Evolutionary conservation across 2,329 filamentous ascomycete genomes (phyloP), one percentile per base, ranked within the genome.

Genomic region (Fusarium penzigii): DNA sequence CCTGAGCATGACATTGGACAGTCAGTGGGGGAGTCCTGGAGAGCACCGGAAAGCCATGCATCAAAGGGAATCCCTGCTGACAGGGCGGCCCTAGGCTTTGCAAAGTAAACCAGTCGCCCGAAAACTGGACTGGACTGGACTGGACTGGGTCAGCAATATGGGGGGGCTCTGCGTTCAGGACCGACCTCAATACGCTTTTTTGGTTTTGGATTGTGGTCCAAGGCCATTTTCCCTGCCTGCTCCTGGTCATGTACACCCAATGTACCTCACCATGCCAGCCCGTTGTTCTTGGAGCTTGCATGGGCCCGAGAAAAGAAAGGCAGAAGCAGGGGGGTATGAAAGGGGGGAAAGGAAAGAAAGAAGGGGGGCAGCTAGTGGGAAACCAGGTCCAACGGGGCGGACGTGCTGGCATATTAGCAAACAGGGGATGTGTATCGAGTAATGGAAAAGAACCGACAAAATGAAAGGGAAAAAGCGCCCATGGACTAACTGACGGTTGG

Each of bases 401-500:
- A 39, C 46, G 7, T 7, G 42, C 42, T 38, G 48, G 59, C 60
- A 36, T 6, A 9, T 11, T 14, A 9, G 5, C 5, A 14, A 3
- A 9, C 10, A 58, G 62, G 62, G 62, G 62, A 59, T 46, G 62
- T 65, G 62, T 59, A 46, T 44, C 45, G 55, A 64, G 58, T 51
- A 58, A 64, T 25, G 7, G 4, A 7, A 7, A 25, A 7, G 7
- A 25, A 25, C 20, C 7, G 20, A 25, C 20, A 25, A 25, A 25
- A 25, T 25, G 20, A 25, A 25, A 25, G 20, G 20, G 20, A 55
- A 55, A 36, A 36, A 36, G 13, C 52, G 60, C 60, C 60, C 51
- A 64, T 65, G 55, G 55, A 65, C 63, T 64, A 57, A 65, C 55
- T 64, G 59, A 65, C 55, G 57, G 50, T 57, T 55, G 55, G 63